Evolutionary conservation across 257 asterid species (phyloP).

Genomic region (Fraxinus cuspidata): DNA sequence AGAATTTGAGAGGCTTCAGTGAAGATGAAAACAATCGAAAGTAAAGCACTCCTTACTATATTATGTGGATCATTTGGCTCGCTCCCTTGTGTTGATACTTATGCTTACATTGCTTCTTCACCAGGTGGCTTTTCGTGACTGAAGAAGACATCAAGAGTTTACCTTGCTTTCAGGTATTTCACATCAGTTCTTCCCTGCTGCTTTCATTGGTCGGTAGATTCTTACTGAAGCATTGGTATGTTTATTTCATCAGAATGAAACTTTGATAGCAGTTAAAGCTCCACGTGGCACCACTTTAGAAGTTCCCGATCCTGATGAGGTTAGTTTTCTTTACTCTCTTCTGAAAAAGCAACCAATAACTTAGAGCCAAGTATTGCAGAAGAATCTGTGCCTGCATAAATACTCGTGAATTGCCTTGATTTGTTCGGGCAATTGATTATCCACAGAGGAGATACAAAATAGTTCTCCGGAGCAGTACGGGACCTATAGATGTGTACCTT

Average conservation of each 20-base stretch:
- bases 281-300: constrained; percentile 95
- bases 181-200: constrained; percentile 4
- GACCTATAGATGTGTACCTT: constrained; percentile 82
- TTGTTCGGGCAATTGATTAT: constrained; percentile 77
- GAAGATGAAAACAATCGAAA: constrained; percentile 67
- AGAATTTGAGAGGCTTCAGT: constrained; percentile 53
- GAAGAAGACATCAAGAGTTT: constrained; percentile 83
- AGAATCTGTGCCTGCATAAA: constrained; percentile 7
- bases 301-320: constrained; percentile 97
- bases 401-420: constrained; percentile 1
- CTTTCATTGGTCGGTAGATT: constrained; percentile 6
- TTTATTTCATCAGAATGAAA: constrained; percentile 64
- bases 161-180: constrained; percentile 83
- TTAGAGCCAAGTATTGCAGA: constrained; percentile 1
- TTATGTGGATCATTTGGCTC: constrained; percentile 11
- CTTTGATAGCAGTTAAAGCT: constrained; percentile 90
- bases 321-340: constrained; percentile 29
- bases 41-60: constrained; percentile 29
- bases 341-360: neutral
- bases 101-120: constrained; percentile 12
- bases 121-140: constrained; percentile 87
- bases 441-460: constrained; percentile 90
- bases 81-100: constrained; percentile 9
- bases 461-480: constrained; percentile 83
- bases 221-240: constrained; percentile 12